Evolutionary conservation across 345 rosid genomes (phyloP).

Genomic region (Capsella bursapastoris): DNA sequence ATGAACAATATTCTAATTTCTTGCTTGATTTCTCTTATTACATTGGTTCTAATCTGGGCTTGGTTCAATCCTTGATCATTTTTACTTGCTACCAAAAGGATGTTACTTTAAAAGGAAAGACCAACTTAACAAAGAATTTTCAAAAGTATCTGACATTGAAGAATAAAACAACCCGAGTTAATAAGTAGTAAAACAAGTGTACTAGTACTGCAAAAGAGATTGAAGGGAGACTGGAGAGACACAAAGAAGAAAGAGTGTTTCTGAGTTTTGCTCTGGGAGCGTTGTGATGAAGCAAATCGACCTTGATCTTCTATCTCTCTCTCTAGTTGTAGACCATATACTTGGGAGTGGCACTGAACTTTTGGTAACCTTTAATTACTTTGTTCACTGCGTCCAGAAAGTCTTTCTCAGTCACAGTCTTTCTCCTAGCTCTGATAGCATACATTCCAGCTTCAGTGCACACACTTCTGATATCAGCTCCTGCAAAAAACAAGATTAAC

Average conservation of each 20-base stretch:
- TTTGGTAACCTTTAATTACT: conserved; percentile 94
- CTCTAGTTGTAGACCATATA: conserved; percentile 86
- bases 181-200: conserved; percentile 4
- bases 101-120: background rate
- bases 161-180: background rate
- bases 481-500: conserved; percentile 43
- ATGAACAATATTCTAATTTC: conserved; percentile 5
- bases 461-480: conserved; percentile 94
- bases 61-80: background rate
- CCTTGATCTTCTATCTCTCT: background rate
- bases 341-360: conserved; percentile 94
- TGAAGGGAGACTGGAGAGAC: background rate
- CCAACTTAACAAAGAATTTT: background rate
- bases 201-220: background rate
- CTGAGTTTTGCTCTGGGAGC: background rate
- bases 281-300: conserved; percentile 12
- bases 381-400: conserved; percentile 97
- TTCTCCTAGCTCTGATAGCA: conserved; percentile 88
- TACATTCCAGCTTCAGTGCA: conserved; percentile 99
- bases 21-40: background rate
- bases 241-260: conserved; percentile 14
- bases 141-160: conserved; percentile 8
- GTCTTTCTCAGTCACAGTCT: conserved; percentile 95
- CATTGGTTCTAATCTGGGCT: background rate
- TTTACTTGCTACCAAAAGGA: background rate